Percentiles rank a stretch among this genome's conserved stretches.
Evolutionary conservation across 768 basidiomycete species (phyloP).

Genomic region (Cystobasidium ongulense): DNA sequence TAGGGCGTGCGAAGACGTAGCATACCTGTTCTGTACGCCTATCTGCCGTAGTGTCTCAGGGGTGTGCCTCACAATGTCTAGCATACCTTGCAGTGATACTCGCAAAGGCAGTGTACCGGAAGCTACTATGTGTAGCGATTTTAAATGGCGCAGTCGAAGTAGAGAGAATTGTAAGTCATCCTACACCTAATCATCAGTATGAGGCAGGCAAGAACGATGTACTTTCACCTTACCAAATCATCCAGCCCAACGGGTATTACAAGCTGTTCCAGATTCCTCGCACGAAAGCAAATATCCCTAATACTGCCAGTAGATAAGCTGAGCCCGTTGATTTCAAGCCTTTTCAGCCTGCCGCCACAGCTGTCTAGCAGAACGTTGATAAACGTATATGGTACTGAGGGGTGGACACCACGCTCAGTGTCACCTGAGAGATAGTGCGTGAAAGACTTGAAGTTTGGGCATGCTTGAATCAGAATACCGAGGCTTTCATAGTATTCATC

Average conservation of each 20-base stretch:
- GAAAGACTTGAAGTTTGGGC: slow-evolving; percentile 6
- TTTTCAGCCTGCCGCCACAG: neutral
- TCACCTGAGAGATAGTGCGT: slow-evolving; percentile 26
- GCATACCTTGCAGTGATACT: slow-evolving; percentile 1
- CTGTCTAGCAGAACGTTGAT: neutral
- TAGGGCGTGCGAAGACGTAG: too few species aligned
- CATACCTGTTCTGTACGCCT: slow-evolving; percentile 17
- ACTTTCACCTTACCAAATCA: neutral
- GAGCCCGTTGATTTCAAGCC: slow-evolving; percentile 15
- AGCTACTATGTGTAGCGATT: slow-evolving; percentile 18
- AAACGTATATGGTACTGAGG: neutral
- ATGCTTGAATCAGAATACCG: neutral
- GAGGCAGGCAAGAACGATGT: neutral
- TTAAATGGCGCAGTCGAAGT: neutral
- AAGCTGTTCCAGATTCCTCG: slow-evolving; percentile 2
- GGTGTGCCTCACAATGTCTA: slow-evolving; percentile 14
- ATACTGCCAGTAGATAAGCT: neutral
- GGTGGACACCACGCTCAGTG: neutral
- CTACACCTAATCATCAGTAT: neutral
- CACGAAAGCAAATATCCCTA: neutral
- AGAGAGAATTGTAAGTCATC: slow-evolving; percentile 17
- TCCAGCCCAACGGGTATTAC: neutral
- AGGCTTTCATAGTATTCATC: slow-evolving; percentile 2
- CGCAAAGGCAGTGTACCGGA: neutral
- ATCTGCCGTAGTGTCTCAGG: neutral